A percentile compares a stretch with the other conserved stretches of the same genome.
These are phyloP conservation scores for Silene uniflora DNA, from an alignment of 148 eudicot genomes.

Conservation along the genomic window DNA sequence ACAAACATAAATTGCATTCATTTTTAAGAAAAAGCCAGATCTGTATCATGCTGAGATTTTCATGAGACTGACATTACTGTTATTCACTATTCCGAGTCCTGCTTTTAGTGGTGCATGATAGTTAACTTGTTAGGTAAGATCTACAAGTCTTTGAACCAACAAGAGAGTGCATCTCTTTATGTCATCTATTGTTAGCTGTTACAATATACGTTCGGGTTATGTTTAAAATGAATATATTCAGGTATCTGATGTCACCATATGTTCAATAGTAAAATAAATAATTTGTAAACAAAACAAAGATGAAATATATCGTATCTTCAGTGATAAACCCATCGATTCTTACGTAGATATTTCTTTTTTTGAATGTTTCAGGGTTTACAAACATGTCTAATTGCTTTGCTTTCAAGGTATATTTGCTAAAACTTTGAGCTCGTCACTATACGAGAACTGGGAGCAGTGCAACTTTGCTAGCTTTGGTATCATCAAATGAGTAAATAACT, in stretches of 20 bases:
- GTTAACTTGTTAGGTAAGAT: too few species aligned
- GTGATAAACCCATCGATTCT: neutral
- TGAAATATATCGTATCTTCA: neutral
- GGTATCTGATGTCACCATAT: neutral
- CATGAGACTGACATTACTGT: too few species aligned
- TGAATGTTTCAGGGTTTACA: constrained; percentile 56
- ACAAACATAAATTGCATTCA: too few species aligned
- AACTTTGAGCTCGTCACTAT: neutral
- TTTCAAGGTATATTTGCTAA: constrained; percentile 53
- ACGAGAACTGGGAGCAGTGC: neutral
- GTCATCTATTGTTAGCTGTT: too few species aligned
- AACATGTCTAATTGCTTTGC: constrained; percentile 66
- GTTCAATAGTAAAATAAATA: neutral
- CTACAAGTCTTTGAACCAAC: too few species aligned
- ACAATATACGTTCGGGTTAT: neutral
- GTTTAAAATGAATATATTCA: neutral
- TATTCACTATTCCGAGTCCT: neutral
- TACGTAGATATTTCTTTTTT: neutral
- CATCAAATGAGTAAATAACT: constrained; percentile 7
- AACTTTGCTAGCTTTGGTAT: neutral
- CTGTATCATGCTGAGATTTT: too few species aligned
- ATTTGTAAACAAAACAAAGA: too few species aligned
- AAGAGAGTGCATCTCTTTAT: too few species aligned
- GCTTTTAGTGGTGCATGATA: neutral
- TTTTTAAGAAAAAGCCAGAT: too few species aligned